Conservation (phyloP, 1,284 basidiomycete genomes). For the Trichosporon coremiiforme region DNA sequence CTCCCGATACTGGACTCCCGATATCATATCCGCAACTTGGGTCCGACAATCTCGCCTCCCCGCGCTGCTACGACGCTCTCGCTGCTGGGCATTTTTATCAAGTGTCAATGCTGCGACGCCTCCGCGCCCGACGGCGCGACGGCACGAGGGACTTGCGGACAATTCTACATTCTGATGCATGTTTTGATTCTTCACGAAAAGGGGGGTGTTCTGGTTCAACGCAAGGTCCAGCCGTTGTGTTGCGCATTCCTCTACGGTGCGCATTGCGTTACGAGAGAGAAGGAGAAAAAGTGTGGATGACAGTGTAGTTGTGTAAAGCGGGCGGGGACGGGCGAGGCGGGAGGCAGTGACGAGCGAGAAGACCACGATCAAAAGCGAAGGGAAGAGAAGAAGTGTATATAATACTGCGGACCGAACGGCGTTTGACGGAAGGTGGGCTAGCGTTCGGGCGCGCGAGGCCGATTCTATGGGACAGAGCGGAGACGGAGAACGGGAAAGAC, state of each 20-base stretch:
- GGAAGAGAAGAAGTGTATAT: neutral
- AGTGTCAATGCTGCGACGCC: no score
- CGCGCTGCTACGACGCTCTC: no score
- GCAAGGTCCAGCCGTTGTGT: constrained; percentile 4
- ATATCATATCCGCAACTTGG: no score
- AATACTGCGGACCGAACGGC: neutral
- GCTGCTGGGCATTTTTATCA: no score
- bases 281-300: no score
- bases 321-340: neutral
- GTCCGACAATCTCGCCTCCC: no score
- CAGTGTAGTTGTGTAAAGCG: no score
- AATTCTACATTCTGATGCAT: constrained; percentile 14
- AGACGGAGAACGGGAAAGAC: no score
- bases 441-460: neutral
- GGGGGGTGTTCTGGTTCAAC: neutral
- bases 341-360: neutral
- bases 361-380: constrained; percentile 14
- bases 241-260: no score
- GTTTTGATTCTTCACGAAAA: constrained; percentile 1
- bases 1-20: no score
- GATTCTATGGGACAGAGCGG: neutral
- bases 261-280: neutral
- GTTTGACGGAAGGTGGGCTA: neutral
- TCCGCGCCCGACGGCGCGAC: no score
- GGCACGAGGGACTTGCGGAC: neutral